Evolutionary conservation across 352 stramenopile genomes (phyloP).

Genomic region (Peronospora tabacina): DNA sequence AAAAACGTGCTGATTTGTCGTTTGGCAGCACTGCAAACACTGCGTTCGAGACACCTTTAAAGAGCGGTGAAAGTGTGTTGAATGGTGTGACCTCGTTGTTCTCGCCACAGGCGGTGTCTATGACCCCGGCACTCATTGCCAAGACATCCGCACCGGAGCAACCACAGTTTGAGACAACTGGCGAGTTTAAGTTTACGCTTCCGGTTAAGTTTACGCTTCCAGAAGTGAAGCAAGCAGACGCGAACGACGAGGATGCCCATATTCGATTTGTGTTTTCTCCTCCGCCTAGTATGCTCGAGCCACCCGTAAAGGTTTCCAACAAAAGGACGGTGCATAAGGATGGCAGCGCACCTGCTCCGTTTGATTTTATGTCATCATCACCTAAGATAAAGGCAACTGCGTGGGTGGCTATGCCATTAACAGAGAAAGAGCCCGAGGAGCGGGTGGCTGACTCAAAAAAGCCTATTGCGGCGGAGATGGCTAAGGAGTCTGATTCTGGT

Average conservation of each 20-base stretch:
- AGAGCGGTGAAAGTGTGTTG: constrained; percentile 6
- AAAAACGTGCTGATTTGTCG: constrained; percentile 6
- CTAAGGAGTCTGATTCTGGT: constrained; percentile 6
- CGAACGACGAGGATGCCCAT: constrained; percentile 35
- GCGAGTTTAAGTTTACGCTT: constrained; percentile 51
- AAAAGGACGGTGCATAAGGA: constrained; percentile 27
- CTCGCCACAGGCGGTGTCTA: constrained; percentile 32
- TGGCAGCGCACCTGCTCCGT: constrained; percentile 30
- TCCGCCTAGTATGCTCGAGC: constrained; percentile 45
- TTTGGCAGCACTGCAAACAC: constrained; percentile 8
- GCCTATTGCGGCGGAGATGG: constrained; percentile 5
- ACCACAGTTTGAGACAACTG: constrained; percentile 24
- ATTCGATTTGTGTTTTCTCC: constrained; percentile 63
- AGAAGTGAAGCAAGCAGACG: constrained; percentile 9
- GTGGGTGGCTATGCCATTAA: constrained; percentile 26
- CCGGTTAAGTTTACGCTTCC: constrained; percentile 17
- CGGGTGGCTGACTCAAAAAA: constrained; percentile 15
- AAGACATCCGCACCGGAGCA: constrained; percentile 1
- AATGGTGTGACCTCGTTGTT: constrained; percentile 17
- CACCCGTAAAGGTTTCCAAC: constrained; percentile 26
- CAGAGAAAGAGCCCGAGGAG: constrained; percentile 23
- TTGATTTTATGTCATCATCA: constrained; percentile 59
- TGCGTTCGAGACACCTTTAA: constrained; percentile 17
- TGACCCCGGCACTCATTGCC: constrained; percentile 25
- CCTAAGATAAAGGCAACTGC: constrained; percentile 43